phyloP scores from a whole-genome alignment of 805 yeast species.

The Teunomyces barrocoloradensis region DNA sequence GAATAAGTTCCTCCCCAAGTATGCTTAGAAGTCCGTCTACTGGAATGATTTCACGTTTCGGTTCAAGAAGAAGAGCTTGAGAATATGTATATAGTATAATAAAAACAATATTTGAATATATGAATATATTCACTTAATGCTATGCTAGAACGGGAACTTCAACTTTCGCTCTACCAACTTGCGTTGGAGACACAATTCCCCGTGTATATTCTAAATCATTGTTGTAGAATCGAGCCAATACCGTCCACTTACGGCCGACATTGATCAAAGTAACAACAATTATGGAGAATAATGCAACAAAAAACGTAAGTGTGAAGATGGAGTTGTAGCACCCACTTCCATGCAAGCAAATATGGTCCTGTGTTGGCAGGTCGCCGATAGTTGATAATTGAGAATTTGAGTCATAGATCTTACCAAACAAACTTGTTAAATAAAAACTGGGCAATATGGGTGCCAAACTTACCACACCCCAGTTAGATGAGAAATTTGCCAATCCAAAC shows the following conservation, averaged over 20 bases:
- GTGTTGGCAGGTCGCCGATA: constrained; percentile 9
- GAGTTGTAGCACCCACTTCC: constrained; percentile 45
- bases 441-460: constrained; percentile 66
- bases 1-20: constrained; percentile 12
- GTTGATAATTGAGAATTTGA: constrained; percentile 22
- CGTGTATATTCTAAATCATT: neutral
- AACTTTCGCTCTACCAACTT: neutral
- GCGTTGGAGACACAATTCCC: neutral
- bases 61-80: constrained; percentile 6
- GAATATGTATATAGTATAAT: neutral
- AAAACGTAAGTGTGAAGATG: constrained; percentile 40
- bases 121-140: neutral
- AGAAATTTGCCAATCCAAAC: constrained; percentile 66
- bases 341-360: constrained; percentile 20
- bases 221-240: neutral
- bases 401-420: constrained; percentile 67
- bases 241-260: constrained; percentile 2
- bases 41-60: constrained; percentile 8
- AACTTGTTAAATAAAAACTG: constrained; percentile 54
- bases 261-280: constrained; percentile 12
- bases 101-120: neutral
- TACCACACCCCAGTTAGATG: constrained; percentile 72
- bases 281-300: constrained; percentile 28
- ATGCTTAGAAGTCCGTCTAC: constrained; percentile 7
- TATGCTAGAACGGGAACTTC: constrained; percentile 1